Percentiles rank a stretch among this genome's conserved stretches.
Evolutionary conservation across 176 grass and related monocot genomes (phyloP).

Genomic region (Bromus sterilis): DNA sequence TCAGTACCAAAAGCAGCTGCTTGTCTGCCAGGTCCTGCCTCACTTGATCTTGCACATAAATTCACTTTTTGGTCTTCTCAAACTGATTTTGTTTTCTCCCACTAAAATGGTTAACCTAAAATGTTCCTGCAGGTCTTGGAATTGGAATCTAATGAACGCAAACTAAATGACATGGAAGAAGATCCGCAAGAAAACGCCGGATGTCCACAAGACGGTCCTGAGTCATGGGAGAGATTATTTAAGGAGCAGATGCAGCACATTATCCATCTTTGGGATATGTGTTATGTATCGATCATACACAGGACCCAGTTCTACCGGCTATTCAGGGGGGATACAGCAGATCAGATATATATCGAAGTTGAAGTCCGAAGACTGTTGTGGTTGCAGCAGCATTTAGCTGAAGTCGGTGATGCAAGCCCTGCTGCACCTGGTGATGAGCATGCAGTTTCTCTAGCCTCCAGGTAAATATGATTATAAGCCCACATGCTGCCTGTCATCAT

Average conservation of each 20-base stretch:
- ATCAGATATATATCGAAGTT: conserved; percentile 97
- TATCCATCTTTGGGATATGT: conserved; percentile 77
- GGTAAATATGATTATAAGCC: conserved; percentile 28
- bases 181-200: conserved; percentile 26
- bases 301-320: conserved; percentile 87
- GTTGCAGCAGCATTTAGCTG: conserved; percentile 84
- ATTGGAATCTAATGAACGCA: conserved; percentile 75
- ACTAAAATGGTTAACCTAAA: conserved; percentile 9
- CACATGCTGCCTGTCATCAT: background rate
- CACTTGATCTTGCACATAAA: background rate
- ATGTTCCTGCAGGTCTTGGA: conserved; percentile 62
- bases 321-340: conserved; percentile 78
- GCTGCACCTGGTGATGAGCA: conserved; percentile 50
- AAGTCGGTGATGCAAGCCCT: conserved; percentile 66
- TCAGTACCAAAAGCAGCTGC: conserved; percentile 97
- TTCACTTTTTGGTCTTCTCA: background rate
- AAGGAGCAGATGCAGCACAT: conserved; percentile 87
- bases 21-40: conserved; percentile 80
- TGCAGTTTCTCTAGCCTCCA: conserved; percentile 54
- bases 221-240: conserved; percentile 64
- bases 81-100: background rate
- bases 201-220: conserved; percentile 36
- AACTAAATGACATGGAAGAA: conserved; percentile 32
- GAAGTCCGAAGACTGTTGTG: conserved; percentile 72
- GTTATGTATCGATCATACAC: conserved; percentile 89